Evolutionary conservation across 441 rosid species (phyloP).

Genomic region (Sinapis alba): DNA sequence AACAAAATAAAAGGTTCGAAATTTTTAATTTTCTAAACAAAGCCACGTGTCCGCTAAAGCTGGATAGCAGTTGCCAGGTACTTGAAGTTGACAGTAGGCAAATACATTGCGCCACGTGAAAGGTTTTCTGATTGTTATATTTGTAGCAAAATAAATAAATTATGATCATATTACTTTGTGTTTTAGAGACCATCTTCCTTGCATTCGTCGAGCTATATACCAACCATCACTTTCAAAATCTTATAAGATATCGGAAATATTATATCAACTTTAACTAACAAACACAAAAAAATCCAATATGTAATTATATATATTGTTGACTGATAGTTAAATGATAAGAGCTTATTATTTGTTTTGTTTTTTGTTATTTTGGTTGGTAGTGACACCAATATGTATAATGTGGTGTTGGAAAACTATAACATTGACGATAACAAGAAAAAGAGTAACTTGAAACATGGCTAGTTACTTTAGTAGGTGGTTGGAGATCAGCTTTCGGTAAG

Average conservation of each 20-base stretch:
- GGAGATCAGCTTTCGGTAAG: constrained; percentile 12
- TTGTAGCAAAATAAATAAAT: background rate
- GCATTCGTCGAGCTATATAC: constrained; percentile 5
- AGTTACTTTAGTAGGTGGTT: constrained; percentile 30
- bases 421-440: background rate
- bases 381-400: background rate
- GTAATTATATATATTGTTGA: background rate
- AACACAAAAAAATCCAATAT: background rate
- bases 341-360: background rate
- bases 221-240: constrained; percentile 29
- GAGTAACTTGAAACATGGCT: constrained; percentile 17
- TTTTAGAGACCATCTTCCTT: background rate
- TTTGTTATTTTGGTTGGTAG: background rate
- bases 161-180: background rate
- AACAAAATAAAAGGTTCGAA: background rate
- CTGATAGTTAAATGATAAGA: background rate
- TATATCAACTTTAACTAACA: background rate
- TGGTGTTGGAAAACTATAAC: constrained; percentile 1
- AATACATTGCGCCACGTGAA: constrained; percentile 41
- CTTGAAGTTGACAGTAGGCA: constrained; percentile 42
- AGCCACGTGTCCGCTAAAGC: constrained; percentile 30
- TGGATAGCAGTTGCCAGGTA: constrained; percentile 33
- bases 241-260: background rate
- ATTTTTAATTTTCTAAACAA: background rate
- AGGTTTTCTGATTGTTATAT: constrained; percentile 1